phyloP scores from a whole-genome alignment of 2,329 filamentous ascomycete genomes.

The Pseudogymnoascus sp. region DNA sequence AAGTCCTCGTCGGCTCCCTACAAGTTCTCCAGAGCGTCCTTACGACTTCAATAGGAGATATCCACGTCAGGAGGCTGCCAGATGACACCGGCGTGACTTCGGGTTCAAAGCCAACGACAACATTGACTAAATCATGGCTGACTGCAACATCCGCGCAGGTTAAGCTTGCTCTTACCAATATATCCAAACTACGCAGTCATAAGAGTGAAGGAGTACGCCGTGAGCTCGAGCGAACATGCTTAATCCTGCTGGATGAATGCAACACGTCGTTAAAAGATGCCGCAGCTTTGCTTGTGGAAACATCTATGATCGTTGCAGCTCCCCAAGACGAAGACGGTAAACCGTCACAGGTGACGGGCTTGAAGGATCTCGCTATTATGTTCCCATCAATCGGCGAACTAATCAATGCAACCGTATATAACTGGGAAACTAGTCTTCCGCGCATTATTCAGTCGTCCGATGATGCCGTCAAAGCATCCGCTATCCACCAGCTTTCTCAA shows the following conservation, averaged over 20 bases:
- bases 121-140: constrained; percentile 54
- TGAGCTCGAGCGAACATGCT: constrained; percentile 63
- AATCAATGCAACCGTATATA: constrained; percentile 65
- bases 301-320: constrained; percentile 61
- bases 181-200: constrained; percentile 68
- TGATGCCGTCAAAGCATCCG: constrained; percentile 64
- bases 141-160: constrained; percentile 73
- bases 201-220: constrained; percentile 60
- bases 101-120: constrained; percentile 27
- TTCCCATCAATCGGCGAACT: constrained; percentile 55
- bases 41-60: constrained; percentile 49
- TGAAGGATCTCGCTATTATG: constrained; percentile 56
- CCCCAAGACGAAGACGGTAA: constrained; percentile 37
- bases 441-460: constrained; percentile 78
- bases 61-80: constrained; percentile 42
- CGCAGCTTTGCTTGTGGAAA: constrained; percentile 68
- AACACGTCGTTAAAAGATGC: constrained; percentile 64
- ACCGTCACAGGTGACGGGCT: constrained; percentile 35
- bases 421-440: constrained; percentile 74
- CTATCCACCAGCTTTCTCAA: constrained; percentile 69
- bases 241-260: constrained; percentile 72
- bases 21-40: constrained; percentile 50
- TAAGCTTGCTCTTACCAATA: constrained; percentile 70
- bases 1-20: constrained; percentile 57
- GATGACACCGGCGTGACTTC: constrained; percentile 18